Base-by-base conservation (phyloP, 1,284 basidiomycete species). In the Ustanciosporium gigantosporum region DNA sequence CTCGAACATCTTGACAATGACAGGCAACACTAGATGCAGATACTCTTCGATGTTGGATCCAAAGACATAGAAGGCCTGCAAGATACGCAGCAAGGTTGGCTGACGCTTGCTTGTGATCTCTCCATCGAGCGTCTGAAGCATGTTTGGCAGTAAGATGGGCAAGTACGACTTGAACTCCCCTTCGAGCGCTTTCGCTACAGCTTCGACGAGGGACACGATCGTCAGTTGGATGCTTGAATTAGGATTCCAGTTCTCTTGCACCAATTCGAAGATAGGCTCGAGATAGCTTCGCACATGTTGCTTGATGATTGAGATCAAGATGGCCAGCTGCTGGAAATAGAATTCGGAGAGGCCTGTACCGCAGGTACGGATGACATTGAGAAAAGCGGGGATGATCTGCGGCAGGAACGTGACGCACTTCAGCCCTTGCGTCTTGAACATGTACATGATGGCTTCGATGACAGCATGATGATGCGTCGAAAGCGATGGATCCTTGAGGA, bases 391-490 rank as follows among this genome's bases (percentile, higher is more conserved):
- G 29, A 99, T 88, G 70, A 99, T 96, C 89, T 96, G 73, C 35
- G 94, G 91, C 25, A 98, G 81, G 81, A 96, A 98, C 4, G 90
- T 86, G 23, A 96, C 93, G 78, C 93, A 97, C 82, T 93, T 92
- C 71, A 98, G 81, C 7, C 95, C 91, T 77, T 98, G 92, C 0
- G 93, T 97, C 79, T 94, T 92, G 84, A 98, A 98, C 61, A 99
- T 97, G 53, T 93, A 90, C 91, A 98, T 98, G 72, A 99, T 89
- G 2, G 94, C 93, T 78, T 98, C 93, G 64, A 98, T 94, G 51
- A 94, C 94, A 36, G 80, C 80, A 25, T 90, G 79, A 70, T 97
- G 92, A 70, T 92, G 75, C 35, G 67, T 66, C 11, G 69, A 62
- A 13, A 77, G 57, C 35, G 73, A 56, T 17, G 67, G 65, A 36